Evolutionary conservation across 495 filamentous ascomycete genomes (phyloP).

Genomic region (Daldinia bambusicola): DNA sequence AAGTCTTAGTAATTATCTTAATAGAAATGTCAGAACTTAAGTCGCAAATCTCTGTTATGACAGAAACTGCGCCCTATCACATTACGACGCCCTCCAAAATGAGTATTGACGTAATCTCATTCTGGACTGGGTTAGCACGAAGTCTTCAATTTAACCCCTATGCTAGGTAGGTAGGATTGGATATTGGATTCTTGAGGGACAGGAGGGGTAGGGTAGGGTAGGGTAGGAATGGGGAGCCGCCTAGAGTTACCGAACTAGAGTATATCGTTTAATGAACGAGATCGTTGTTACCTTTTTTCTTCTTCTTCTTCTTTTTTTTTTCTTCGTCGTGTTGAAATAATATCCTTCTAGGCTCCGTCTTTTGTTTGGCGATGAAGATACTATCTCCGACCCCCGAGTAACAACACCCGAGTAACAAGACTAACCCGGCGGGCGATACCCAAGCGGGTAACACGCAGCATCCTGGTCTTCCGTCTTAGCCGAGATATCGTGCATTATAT

Average conservation of each 20-base stretch:
- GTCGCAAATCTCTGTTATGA: neutral
- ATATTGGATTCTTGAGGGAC: constrained; percentile 17
- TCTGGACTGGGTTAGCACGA: constrained; percentile 36
- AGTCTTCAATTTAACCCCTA: constrained; percentile 20
- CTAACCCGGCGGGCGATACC: neutral
- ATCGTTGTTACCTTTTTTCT: neutral
- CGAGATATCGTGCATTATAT: neutral
- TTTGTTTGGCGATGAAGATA: neutral
- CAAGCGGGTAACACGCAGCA: neutral
- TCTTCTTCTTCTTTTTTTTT: no score
- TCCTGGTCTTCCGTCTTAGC: constrained; percentile 3
- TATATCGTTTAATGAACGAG: constrained; percentile 13
- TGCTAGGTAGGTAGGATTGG: constrained; percentile 23
- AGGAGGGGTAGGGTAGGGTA: constrained; percentile 2
- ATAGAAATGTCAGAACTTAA: constrained; percentile 35
- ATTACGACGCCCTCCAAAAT: constrained; percentile 26
- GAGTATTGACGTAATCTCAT: constrained; percentile 39
- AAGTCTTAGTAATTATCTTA: constrained; percentile 42
- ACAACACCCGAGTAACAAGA: neutral
- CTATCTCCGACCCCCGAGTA: neutral
- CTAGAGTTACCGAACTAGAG: constrained; percentile 38
- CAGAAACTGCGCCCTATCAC: neutral
- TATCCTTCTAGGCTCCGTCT: neutral
- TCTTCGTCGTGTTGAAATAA: neutral
- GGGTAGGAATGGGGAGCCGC: constrained; percentile 9